Evolutionary conservation across 768 basidiomycete species (phyloP).

Genomic region (Termitomyces heimii): DNA sequence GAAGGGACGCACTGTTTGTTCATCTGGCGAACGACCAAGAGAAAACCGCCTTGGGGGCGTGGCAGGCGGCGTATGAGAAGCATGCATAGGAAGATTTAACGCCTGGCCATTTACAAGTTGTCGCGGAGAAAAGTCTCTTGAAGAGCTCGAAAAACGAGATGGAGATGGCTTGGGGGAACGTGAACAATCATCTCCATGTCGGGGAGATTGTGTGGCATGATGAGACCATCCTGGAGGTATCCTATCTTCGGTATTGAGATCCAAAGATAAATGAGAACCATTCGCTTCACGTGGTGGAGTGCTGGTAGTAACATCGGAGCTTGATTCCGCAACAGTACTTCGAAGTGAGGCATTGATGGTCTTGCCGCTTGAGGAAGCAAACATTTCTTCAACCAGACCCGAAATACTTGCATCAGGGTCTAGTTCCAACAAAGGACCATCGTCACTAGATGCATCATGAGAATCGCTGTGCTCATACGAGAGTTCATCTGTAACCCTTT

Average conservation of each 20-base stretch:
- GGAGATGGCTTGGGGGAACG: constrained; percentile 28
- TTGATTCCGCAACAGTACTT: neutral
- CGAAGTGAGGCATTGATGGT: neutral
- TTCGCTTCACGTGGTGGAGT: constrained; percentile 37
- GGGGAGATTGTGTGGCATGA: constrained; percentile 48
- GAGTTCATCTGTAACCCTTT: constrained; percentile 19
- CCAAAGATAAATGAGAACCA: constrained; percentile 36
- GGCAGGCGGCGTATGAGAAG: constrained; percentile 26
- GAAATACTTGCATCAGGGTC: constrained; percentile 58
- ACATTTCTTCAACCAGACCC: constrained; percentile 67
- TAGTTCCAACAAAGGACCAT: constrained; percentile 27
- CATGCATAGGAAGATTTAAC: constrained; percentile 24
- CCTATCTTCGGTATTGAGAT: constrained; percentile 59
- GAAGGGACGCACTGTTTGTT: neutral
- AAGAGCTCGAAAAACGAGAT: constrained; percentile 22
- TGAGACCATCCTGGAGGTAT: constrained; percentile 60
- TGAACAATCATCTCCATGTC: constrained; percentile 31
- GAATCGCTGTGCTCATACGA: constrained; percentile 42
- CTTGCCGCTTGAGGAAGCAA: constrained; percentile 36
- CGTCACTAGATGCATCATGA: constrained; percentile 32
- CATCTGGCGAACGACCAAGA: constrained; percentile 17
- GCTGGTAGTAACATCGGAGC: constrained; percentile 14
- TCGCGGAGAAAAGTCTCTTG: constrained; percentile 10
- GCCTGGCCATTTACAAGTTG: constrained; percentile 20
- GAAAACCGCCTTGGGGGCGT: constrained; percentile 30